A percentile compares a stretch with the other conserved stretches of the same genome.
Evolutionary conservation across 164 flowering plant genomes (phyloP).

Genomic region (Akebia trifoliata): DNA sequence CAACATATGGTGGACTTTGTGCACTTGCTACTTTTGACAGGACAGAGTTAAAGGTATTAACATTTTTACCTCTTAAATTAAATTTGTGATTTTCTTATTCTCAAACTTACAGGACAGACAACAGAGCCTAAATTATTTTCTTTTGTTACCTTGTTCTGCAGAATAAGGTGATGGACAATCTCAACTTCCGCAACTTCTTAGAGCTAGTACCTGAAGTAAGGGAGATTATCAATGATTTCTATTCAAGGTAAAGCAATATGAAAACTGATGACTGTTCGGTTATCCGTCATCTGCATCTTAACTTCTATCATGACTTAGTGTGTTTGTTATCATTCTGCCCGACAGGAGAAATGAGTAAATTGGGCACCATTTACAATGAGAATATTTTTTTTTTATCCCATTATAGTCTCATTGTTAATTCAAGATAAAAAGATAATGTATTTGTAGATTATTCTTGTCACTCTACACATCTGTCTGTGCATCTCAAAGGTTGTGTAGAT

Average conservation of each 20-base stretch:
- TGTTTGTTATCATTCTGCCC: neutral
- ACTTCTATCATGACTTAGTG: neutral
- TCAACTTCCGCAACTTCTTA: conserved; percentile 86
- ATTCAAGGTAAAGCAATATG: conserved; percentile 60
- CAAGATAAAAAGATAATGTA: neutral
- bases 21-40: conserved; percentile 98
- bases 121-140: neutral
- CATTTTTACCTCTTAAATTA: neutral
- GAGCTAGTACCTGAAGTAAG: conserved; percentile 97
- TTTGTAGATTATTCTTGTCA: neutral
- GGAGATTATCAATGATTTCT: conserved; percentile 91
- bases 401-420: neutral
- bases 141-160: conserved; percentile 31
- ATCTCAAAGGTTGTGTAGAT: no score
- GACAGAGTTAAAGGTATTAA: conserved; percentile 76
- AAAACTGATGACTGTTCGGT: neutral
- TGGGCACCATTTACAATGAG: neutral
- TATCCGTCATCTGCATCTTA: neutral
- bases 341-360: neutral
- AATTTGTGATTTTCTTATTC: neutral
- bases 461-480: no score
- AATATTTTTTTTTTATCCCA: neutral
- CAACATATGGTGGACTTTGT: conserved; percentile 97
- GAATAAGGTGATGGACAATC: conserved; percentile 90
- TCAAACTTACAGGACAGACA: neutral